phyloP scores from a whole-genome alignment of 208 protist species.

The Naegleria fowleri region DNA sequence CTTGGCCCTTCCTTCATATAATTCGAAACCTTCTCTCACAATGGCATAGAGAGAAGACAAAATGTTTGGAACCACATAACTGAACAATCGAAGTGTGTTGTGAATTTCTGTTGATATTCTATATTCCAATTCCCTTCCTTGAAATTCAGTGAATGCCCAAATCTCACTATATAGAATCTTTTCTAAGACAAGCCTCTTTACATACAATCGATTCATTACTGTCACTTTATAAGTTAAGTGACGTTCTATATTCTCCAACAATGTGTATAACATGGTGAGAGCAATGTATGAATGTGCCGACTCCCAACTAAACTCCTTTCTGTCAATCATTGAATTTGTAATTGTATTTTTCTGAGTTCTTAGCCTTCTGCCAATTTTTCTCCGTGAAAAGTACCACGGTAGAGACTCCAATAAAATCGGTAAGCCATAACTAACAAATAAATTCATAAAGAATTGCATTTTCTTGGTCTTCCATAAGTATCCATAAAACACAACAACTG shows the following conservation, averaged over 20 bases:
- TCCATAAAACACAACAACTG: slow-evolving; percentile 30
- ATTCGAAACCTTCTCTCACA: neutral
- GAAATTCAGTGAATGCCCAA: neutral
- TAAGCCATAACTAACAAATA: slow-evolving; percentile 28
- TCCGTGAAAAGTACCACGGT: slow-evolving; percentile 26
- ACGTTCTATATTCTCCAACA: slow-evolving; percentile 26
- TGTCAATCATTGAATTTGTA: slow-evolving; percentile 16
- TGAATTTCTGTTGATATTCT: slow-evolving; percentile 29
- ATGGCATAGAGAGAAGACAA: slow-evolving; percentile 24
- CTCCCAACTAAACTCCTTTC: neutral
- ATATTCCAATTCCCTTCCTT: slow-evolving; percentile 18
- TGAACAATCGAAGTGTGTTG: slow-evolving; percentile 16
- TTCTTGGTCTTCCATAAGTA: slow-evolving; percentile 24
- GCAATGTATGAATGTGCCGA: neutral
- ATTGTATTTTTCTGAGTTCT: slow-evolving; percentile 24
- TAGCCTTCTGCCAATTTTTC: slow-evolving; percentile 18
- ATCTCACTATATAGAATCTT: slow-evolving; percentile 24
- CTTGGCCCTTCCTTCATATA: neutral
- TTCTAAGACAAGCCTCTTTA: slow-evolving; percentile 28
- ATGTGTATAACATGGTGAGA: neutral
- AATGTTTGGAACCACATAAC: neutral
- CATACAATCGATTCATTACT: neutral
- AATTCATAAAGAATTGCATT: slow-evolving; percentile 21
- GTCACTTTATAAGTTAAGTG: slow-evolving; percentile 19
- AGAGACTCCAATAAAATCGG: slow-evolving; percentile 27